Evolutionary conservation across 805 yeast genomes (phyloP), one percentile per base, ranked within the genome.

Genomic region (Sporopachydermia lactativora): DNA sequence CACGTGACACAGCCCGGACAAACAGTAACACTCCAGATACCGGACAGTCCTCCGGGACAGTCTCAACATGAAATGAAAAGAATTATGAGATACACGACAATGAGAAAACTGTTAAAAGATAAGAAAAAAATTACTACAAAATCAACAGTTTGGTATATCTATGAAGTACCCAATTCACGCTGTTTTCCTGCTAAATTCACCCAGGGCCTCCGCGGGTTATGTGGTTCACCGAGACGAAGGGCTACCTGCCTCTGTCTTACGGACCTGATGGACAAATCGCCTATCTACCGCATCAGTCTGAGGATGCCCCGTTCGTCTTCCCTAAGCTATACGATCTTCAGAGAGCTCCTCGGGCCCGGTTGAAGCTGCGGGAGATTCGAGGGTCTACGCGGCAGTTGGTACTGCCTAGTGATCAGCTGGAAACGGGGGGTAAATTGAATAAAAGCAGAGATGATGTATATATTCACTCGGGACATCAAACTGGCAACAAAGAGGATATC

Each of bases 171-270:
- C n/a, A n/a, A n/a, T n/a, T n/a, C n/a, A n/a, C n/a, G n/a, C n/a
- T n/a, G n/a, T n/a, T n/a, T n/a, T n/a, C n/a, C n/a, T n/a, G n/a
- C n/a, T n/a, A n/a, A n/a, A n/a, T n/a, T n/a, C n/a, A n/a, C n/a
- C n/a, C n/a, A n/a, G n/a, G n/a, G n/a, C n/a, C n/a, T n/a, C n/a
- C n/a, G n/a, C n/a, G n/a, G n/a, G n/a, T n/a, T n/a, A 24, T 24
- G 31, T 24, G 31, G 31, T 24, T 24, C 31, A 24, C 8, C 31
- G 31, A 24, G 31, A 24, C 31, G 31, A 24, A 24, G 31, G 31
- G 31, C n/a, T 24, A 24, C n/a, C 31, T 24, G 13, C 31, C 31
- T 8, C n/a, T 24, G 31, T 24, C 31, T 24, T 24, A 24, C n/a
- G 31, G 31, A 8, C 31, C n/a, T 8, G 31, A 24, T 24, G 31